phyloP scores from a whole-genome alignment of 2,329 filamentous ascomycete genomes.

The Apiospora hydei region DNA sequence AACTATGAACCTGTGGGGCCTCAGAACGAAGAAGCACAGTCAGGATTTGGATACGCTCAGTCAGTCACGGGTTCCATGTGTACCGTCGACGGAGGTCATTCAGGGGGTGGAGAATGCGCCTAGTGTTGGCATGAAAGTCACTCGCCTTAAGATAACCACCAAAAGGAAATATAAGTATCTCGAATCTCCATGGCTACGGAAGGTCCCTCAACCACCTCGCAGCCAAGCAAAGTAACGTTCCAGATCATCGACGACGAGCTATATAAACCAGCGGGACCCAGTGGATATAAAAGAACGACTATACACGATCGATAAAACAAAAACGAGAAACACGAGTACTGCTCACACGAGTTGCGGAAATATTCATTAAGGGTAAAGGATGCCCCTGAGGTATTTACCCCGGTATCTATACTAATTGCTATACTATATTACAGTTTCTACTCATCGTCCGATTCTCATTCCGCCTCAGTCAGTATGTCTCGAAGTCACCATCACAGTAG shows the following conservation, averaged over 20 bases:
- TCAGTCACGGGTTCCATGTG: not conserved
- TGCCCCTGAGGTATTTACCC: not conserved
- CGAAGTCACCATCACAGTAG: slow-evolving; percentile 7
- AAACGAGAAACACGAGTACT: not conserved
- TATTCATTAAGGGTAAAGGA: not conserved
- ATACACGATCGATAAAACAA: not conserved
- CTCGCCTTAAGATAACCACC: not conserved
- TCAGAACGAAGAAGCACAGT: not conserved
- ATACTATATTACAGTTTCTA: too few species aligned
- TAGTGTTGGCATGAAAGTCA: too few species aligned
- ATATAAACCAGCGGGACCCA: not conserved
- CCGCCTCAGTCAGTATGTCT: not conserved
- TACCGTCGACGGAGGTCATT: not conserved
- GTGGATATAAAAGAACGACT: not conserved
- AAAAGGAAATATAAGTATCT: not conserved
- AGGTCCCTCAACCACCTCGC: not conserved
- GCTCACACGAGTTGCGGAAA: not conserved
- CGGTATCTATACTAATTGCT: not conserved
- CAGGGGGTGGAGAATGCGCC: too few species aligned
- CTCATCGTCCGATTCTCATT: too few species aligned
- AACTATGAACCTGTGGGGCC: not conserved
- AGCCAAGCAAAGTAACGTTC: not conserved
- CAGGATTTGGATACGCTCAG: not conserved
- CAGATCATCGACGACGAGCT: not conserved
- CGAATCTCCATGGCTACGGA: not conserved